phyloP scores from a whole-genome alignment of 148 eudicot genomes.

The Pouteria glomerata region DNA sequence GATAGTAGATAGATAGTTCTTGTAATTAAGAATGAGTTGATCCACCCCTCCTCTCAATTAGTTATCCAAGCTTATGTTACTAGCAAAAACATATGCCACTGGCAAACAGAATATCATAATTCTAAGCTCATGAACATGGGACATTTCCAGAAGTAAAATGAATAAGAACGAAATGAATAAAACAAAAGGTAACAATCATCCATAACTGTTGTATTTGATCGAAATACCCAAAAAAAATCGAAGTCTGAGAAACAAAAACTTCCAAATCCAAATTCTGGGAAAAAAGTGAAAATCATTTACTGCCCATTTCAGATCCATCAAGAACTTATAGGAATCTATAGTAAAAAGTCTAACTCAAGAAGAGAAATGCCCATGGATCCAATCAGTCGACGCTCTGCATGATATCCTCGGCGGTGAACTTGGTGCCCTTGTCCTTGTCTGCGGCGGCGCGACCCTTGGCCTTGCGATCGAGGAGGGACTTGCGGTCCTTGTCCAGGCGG shows the following conservation, averaged over 20 bases:
- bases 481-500: conserved; percentile 60
- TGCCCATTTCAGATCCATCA: background rate
- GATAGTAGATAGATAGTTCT: too few species aligned
- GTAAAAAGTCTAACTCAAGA: background rate
- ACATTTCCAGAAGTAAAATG: background rate
- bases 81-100: too few species aligned
- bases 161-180: background rate
- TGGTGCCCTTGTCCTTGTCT: conserved; percentile 65
- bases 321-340: background rate
- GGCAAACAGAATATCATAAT: too few species aligned
- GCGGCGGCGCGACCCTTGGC: conserved; percentile 65
- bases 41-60: background rate
- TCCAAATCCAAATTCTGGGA: background rate
- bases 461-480: conserved; percentile 54
- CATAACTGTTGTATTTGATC: background rate
- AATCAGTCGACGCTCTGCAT: conserved; percentile 45
- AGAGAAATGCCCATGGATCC: background rate
- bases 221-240: background rate
- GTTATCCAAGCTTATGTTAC: too few species aligned
- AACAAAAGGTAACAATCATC: background rate
- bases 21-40: too few species aligned
- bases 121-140: background rate
- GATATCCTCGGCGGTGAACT: conserved; percentile 55
- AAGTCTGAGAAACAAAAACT: background rate
- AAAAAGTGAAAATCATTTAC: too few species aligned